Percentiles rank a stretch among this genome's conserved stretches.
Evolutionary conservation across 2,329 filamentous ascomycete genomes (phyloP).

Genomic region (Microthyrium microscopicum): DNA sequence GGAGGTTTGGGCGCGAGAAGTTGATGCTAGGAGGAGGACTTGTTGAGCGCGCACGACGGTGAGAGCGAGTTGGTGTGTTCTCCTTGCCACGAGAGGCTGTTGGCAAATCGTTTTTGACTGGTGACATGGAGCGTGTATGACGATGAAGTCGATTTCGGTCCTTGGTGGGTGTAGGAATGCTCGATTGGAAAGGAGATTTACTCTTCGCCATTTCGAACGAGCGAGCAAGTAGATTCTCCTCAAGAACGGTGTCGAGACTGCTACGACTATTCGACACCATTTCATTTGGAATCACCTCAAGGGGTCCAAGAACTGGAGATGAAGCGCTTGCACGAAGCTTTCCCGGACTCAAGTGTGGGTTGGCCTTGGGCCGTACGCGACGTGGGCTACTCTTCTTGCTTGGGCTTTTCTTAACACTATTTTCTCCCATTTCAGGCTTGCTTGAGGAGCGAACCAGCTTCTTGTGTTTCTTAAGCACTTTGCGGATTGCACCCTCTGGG

Average conservation of each 20-base stretch:
- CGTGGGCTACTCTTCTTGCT: not conserved
- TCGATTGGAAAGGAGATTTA: conserved; percentile 1
- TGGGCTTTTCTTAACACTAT: not conserved
- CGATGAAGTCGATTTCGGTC: not conserved
- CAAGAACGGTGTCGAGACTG: conserved; percentile 4
- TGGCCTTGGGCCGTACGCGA: not conserved
- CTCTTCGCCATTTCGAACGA: conserved; percentile 1
- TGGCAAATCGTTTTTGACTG: not conserved
- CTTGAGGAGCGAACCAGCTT: no score
- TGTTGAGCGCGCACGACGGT: not conserved
- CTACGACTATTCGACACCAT: not conserved
- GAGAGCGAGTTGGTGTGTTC: not conserved
- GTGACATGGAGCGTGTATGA: not conserved
- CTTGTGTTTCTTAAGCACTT: no score
- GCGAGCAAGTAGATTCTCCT: not conserved
- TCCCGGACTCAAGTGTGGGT: not conserved
- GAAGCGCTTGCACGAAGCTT: not conserved
- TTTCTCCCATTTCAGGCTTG: not conserved
- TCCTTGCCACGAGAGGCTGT: not conserved
- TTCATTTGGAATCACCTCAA: not conserved
- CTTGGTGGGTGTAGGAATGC: conserved; percentile 3
- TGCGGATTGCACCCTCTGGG: no score
- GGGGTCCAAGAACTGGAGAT: no score
- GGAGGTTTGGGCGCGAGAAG: not conserved
- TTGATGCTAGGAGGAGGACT: conserved; percentile 3